Evolutionary conservation across 2,329 filamentous ascomycete species (phyloP), one percentile per base, ranked within the genome.

Genomic region (Talaromyces rugulosus): DNA sequence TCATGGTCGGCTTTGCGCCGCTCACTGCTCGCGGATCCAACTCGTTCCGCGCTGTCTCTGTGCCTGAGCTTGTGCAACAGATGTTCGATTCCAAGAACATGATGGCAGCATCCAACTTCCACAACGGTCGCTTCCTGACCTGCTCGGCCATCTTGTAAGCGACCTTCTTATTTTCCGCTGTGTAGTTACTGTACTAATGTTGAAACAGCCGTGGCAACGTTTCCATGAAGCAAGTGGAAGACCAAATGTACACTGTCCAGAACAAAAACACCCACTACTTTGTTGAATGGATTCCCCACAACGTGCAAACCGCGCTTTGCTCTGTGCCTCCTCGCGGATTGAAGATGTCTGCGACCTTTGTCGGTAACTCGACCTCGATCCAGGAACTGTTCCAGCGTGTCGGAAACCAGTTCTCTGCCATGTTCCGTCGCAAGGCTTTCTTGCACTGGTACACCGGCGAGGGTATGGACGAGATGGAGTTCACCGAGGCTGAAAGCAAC

Each of bases 31-130:
- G 90, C 80, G 88, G 89, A 73, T 90, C 94, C 70, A 82, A 96
- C 86, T 92, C 91, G 72, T 99, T 98, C 94, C 95, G 95, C 78
- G 94, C 95, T 70, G 90, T 98, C 80, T 93, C 89, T 76, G 95
- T 99, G 66, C 94, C 95, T 63, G 95, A 99, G 86, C 87, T 99
- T 80, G 98, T 95, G 75, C 95, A 99, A 86, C 95, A 99, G 83
- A 98, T 99, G 92, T 99, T 96, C 85, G 95, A 99, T 85, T 94
- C 95, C 76, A 99, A 98, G 92, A 99, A 99, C 89, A 99, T 99
- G 94, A 99, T 99, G 95, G 95, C 95, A 83, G 95, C 95, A 69
- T 96, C 93, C 67, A 95, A 99, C 85, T 99, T 99, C 92, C 92
- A 95, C 76, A 99, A 98, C 82, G 95, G 95, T 80, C 95, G 95